These are phyloP conservation scores for Telopea speciosissima DNA, from an alignment of 177 flowering plant species.

Conservation along the genomic window DNA sequence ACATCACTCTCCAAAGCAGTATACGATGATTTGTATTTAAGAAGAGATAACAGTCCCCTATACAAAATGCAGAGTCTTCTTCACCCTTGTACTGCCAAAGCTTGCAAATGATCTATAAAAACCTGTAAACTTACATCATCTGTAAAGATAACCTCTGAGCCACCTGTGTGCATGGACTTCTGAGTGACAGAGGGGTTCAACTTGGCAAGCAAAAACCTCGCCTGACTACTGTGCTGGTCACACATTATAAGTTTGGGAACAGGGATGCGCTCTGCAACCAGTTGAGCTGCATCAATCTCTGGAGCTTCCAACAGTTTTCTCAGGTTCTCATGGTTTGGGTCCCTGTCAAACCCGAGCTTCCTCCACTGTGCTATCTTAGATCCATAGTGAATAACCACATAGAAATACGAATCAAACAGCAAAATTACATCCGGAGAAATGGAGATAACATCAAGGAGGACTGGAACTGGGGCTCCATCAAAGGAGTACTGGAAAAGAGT, in stretches of 20 bases:
- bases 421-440: slow-evolving; percentile 73
- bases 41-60: slow-evolving; percentile 4
- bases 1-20: slow-evolving; percentile 2
- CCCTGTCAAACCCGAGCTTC: slow-evolving; percentile 66
- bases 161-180: slow-evolving; percentile 42
- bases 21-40: neutral
- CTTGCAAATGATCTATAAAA: slow-evolving; percentile 78
- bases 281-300: slow-evolving; percentile 66
- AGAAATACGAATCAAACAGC: slow-evolving; percentile 83
- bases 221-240: slow-evolving; percentile 88
- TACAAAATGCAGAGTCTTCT: slow-evolving; percentile 8
- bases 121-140: slow-evolving; percentile 89
- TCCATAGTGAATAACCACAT: slow-evolving; percentile 81
- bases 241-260: slow-evolving; percentile 76
- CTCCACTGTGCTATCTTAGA: slow-evolving; percentile 86
- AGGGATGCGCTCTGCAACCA: slow-evolving; percentile 71
- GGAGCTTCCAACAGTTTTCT: slow-evolving; percentile 81
- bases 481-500: slow-evolving; percentile 79
- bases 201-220: slow-evolving; percentile 91
- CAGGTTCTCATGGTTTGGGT: slow-evolving; percentile 74
- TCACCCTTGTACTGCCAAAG: slow-evolving; percentile 75
- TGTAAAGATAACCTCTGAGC: slow-evolving; percentile 68
- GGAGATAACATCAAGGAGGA: slow-evolving; percentile 72
- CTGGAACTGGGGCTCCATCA: slow-evolving; percentile 87
- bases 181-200: slow-evolving; percentile 89